phyloP scores from a whole-genome alignment of 257 asterid genomes.

The Avicennia marina region DNA sequence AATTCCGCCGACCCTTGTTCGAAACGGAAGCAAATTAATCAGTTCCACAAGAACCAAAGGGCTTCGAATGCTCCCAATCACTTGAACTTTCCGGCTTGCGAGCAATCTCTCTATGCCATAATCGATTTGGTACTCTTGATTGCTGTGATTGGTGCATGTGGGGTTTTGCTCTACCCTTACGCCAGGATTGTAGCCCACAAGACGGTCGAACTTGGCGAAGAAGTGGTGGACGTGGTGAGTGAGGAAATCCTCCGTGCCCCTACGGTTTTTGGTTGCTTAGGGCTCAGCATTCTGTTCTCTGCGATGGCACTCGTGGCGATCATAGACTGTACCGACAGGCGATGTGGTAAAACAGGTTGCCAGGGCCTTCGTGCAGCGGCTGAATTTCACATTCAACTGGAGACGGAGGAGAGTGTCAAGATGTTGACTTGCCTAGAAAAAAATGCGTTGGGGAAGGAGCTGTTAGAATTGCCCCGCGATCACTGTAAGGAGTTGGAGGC shows the following conservation, averaged over 20 bases:
- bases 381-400: slow-evolving; percentile 86
- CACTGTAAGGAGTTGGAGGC: slow-evolving; percentile 82
- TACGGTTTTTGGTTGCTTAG: slow-evolving; percentile 71
- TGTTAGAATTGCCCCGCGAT: slow-evolving; percentile 74
- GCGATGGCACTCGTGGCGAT: slow-evolving; percentile 55
- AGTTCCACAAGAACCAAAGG: slow-evolving; percentile 37
- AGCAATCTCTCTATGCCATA: slow-evolving; percentile 63
- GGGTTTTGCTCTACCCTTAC: slow-evolving; percentile 63
- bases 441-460: slow-evolving; percentile 48
- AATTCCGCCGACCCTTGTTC: slow-evolving; percentile 40
- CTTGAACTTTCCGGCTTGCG: slow-evolving; percentile 59
- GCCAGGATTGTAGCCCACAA: slow-evolving; percentile 33
- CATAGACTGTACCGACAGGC: slow-evolving; percentile 38
- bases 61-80: slow-evolving; percentile 31
- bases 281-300: slow-evolving; percentile 61
- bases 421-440: slow-evolving; percentile 27
- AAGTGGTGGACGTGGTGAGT: slow-evolving; percentile 41
- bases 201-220: slow-evolving; percentile 38
- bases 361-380: slow-evolving; percentile 78
- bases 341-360: slow-evolving; percentile 75
- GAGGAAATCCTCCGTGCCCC: slow-evolving; percentile 77
- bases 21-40: slow-evolving; percentile 63
- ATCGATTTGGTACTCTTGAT: slow-evolving; percentile 71
- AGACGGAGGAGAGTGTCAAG: slow-evolving; percentile 70
- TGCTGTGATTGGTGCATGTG: slow-evolving; percentile 69